These are phyloP conservation scores for Aspergillus jensenii DNA, from an alignment of 2,329 filamentous ascomycete species.

Conservation along the genomic window DNA sequence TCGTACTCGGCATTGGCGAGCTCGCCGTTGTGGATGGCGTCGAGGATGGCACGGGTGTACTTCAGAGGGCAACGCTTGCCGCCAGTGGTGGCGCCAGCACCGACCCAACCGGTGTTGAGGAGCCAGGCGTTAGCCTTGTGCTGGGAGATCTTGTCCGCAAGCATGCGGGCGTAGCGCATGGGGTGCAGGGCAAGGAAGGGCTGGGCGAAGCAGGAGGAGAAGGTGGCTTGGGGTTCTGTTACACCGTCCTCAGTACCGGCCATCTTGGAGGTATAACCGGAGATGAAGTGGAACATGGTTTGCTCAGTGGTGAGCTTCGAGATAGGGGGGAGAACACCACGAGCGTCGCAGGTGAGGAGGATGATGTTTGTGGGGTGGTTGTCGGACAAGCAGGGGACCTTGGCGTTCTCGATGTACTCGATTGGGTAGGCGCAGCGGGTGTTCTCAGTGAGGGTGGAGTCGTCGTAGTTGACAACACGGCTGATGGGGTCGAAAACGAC, in stretches of 20 bases:
- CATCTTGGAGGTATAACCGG: slow-evolving; percentile 99
- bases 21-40: slow-evolving; percentile 96
- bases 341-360: slow-evolving; percentile 94
- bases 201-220: slow-evolving; percentile 99
- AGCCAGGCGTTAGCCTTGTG: slow-evolving; percentile 98
- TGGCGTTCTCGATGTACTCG: slow-evolving; percentile 98
- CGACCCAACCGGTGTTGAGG: slow-evolving; percentile 97
- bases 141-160: slow-evolving; percentile 93
- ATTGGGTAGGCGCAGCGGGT: slow-evolving; percentile 98
- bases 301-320: slow-evolving; percentile 92
- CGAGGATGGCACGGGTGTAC: slow-evolving; percentile 97
- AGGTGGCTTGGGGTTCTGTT: slow-evolving; percentile 95
- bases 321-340: slow-evolving; percentile 95
- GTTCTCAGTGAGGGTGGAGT: slow-evolving; percentile 94
- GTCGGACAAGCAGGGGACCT: slow-evolving; percentile 88
- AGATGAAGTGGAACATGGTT: slow-evolving; percentile 99
- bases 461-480: slow-evolving; percentile 92
- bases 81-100: slow-evolving; percentile 83
- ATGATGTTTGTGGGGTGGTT: slow-evolving; percentile 97
- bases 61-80: slow-evolving; percentile 97
- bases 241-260: slow-evolving; percentile 97
- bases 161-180: slow-evolving; percentile 98
- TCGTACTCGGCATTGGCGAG: slow-evolving; percentile 92
- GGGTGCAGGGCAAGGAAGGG: slow-evolving; percentile 98
- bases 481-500: slow-evolving; percentile 93